Percentiles rank a stretch among this genome's conserved stretches.
phyloP scores from a whole-genome alignment of 129 eudicot species.

The Oenanthe sinensis region DNA sequence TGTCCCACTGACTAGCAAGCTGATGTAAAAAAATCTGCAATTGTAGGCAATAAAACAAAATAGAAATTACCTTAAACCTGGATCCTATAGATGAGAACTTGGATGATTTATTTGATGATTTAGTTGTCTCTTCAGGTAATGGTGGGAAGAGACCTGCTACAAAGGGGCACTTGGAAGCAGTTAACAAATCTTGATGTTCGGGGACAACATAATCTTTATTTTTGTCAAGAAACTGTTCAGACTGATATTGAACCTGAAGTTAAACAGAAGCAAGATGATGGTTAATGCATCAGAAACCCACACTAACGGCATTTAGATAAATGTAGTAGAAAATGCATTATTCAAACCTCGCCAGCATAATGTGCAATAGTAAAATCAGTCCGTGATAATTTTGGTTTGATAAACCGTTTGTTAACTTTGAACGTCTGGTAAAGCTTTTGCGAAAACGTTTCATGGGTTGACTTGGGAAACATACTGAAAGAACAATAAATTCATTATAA shows the following conservation, averaged over 20 bases:
- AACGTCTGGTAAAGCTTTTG: constrained; percentile 93
- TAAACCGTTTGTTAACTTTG: constrained; percentile 65
- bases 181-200: constrained; percentile 92
- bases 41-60: background rate
- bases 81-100: constrained; percentile 97
- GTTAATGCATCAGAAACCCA: constrained; percentile 11
- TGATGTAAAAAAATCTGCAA: constrained; percentile 2
- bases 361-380: constrained; percentile 93
- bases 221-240: constrained; percentile 88
- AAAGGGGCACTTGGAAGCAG: constrained; percentile 82
- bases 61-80: constrained; percentile 60
- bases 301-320: constrained; percentile 3
- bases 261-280: constrained; percentile 18
- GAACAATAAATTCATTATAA: constrained; percentile 21
- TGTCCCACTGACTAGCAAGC: background rate
- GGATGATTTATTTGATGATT: constrained; percentile 78
- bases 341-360: constrained; percentile 93
- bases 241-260: constrained; percentile 78
- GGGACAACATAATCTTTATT: constrained; percentile 97
- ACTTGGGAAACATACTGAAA: constrained; percentile 97
- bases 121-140: constrained; percentile 58
- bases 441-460: constrained; percentile 94
- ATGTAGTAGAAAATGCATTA: background rate
- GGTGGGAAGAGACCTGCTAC: constrained; percentile 89
- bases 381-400: constrained; percentile 89